Evolutionary conservation across 257 asterid species (phyloP), one percentile per base, ranked within the genome.

Genomic region (Catharanthus roseus): DNA sequence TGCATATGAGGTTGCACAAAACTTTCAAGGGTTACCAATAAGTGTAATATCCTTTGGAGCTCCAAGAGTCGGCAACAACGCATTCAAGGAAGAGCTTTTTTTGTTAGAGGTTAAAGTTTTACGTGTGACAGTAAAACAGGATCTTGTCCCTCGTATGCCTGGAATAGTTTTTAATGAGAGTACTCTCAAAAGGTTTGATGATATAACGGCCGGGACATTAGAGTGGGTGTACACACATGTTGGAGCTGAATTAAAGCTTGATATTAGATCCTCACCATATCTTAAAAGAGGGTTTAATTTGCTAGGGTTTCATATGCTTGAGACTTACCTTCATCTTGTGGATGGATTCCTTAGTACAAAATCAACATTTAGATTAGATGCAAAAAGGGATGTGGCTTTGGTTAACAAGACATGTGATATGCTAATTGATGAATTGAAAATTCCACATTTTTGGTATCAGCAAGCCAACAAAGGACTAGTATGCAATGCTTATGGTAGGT

Each of bases 181-280:
- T n/a, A n/a, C n/a, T n/a, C 49, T 90, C 18, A 95, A 90, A 28
- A 82, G 75, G 23, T 88, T 88, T n/a, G 95, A 87, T 6, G 93
- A 88, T 71, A 33, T 88, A 24, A 90, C n/a, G n/a, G 42, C 89
- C 0, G 92, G 97, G 33, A 56, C 93, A n/a, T 53, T 88, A n/a
- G 96, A 87, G 69, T 88, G 96, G 97, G 82, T 90, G 1, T 90
- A 90, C 70, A 88, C 96, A 0, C 97, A 90, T 68, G 93, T 85
- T 1, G 97, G 97, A 12, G 92, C 77, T 0, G 95, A 90, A 81
- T 39, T 88, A 31, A 89, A 81, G 73, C 85, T 90, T 3, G 97
- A 88, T 10, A 81, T 77, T 1, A 54, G 88, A 62, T 78, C 86
- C 1, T 88, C 95, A 0, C 95, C 90, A 0, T 88, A 81, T 71